Percentiles rank a stretch among this genome's conserved stretches.
Evolutionary conservation across 305 asterid genomes (phyloP).

Genomic region (Rubia peregrina): DNA sequence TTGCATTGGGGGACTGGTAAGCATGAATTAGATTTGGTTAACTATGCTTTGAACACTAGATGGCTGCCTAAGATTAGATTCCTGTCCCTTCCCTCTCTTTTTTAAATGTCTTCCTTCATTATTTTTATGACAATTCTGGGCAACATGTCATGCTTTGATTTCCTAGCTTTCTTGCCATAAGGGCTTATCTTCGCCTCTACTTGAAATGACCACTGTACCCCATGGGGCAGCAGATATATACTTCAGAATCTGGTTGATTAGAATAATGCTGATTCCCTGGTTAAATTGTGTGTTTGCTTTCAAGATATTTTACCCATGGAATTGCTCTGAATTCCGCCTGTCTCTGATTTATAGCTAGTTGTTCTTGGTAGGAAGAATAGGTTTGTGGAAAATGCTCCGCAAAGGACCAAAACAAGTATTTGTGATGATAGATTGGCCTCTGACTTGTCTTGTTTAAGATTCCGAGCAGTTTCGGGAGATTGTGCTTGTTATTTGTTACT

Average conservation of each 20-base stretch:
- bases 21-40: no score
- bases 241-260: neutral
- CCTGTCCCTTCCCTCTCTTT: neutral
- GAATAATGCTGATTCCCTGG: neutral
- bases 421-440: neutral
- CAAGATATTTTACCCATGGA: neutral
- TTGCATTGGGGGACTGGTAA: neutral
- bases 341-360: neutral
- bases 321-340: neutral
- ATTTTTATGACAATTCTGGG: no score
- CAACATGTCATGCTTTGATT: no score
- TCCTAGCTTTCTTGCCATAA: no score
- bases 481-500: neutral
- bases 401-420: no score
- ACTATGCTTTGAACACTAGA: neutral
- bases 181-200: neutral
- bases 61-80: neutral
- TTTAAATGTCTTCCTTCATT: neutral
- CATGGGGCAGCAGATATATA: neutral
- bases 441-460: neutral
- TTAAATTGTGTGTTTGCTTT: neutral
- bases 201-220: neutral
- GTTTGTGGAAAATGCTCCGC: neutral
- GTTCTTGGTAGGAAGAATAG: neutral
- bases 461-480: neutral